Conservation (phyloP, 176 grass and related monocot species). For the Tillandsia fasciculata region DNA sequence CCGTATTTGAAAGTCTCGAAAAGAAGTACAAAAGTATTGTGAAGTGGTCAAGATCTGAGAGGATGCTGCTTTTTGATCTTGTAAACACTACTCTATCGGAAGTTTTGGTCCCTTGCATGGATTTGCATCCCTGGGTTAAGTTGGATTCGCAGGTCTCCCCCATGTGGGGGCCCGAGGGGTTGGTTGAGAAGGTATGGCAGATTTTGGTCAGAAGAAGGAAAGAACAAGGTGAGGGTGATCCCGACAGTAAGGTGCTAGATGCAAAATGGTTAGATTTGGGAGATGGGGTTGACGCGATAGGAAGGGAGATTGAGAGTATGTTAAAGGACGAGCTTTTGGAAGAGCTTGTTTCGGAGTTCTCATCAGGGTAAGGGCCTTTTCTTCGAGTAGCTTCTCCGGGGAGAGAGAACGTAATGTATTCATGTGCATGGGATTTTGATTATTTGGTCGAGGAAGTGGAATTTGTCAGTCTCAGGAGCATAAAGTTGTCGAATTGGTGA, state of each 20-base stretch:
- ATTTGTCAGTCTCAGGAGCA: background rate
- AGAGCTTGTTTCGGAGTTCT: conserved; percentile 46
- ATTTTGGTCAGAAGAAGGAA: conserved; percentile 30
- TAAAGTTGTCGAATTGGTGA: background rate
- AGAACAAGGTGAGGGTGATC: conserved; percentile 18
- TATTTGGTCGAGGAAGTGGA: background rate
- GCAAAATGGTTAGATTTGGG: conserved; percentile 33
- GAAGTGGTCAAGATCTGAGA: conserved; percentile 48
- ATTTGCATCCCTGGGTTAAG: conserved; percentile 34
- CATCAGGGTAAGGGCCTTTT: conserved; percentile 5
- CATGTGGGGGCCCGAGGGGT: conserved; percentile 40
- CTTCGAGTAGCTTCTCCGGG: background rate
- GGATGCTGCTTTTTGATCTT: conserved; percentile 54
- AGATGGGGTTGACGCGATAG: conserved; percentile 32
- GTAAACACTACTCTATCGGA: conserved; percentile 49
- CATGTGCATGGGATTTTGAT: background rate
- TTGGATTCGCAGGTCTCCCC: conserved; percentile 12
- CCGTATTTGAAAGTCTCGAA: conserved; percentile 55
- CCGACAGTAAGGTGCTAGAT: conserved; percentile 48
- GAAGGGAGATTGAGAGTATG: conserved; percentile 31
- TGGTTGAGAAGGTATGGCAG: conserved; percentile 52
- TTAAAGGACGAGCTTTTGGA: conserved; percentile 45
- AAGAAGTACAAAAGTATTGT: conserved; percentile 42
- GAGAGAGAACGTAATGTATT: background rate
- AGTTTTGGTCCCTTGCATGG: conserved; percentile 33